Conservation (phyloP, 805 yeast genomes). For the Debaryomyces hansenii region DNA sequence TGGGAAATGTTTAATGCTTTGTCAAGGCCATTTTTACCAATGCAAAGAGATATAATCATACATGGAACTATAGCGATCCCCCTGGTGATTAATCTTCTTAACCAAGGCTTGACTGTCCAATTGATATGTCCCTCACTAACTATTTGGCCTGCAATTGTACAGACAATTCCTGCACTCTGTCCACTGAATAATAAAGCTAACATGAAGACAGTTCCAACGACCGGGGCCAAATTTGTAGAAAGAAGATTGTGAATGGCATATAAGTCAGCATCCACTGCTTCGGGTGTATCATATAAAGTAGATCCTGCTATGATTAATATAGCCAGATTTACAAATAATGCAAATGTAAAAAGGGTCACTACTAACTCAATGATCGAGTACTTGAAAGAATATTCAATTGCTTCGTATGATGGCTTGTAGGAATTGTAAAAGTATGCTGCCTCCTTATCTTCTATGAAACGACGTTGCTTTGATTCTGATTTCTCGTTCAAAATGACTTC, state of each 20-base stretch:
- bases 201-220: conserved; percentile 83
- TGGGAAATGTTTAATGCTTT: conserved; percentile 82
- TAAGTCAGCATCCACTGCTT: conserved; percentile 78
- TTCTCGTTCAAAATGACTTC: conserved; percentile 9
- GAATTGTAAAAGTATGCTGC: conserved; percentile 32
- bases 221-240: conserved; percentile 59
- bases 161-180: conserved; percentile 87
- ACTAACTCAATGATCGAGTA: conserved; percentile 73
- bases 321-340: conserved; percentile 83
- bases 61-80: conserved; percentile 81
- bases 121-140: conserved; percentile 88
- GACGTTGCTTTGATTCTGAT: conserved; percentile 4
- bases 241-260: conserved; percentile 73
- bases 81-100: conserved; percentile 76
- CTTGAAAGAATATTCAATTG: conserved; percentile 69
- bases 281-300: conserved; percentile 67
- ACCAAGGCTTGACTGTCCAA: conserved; percentile 81
- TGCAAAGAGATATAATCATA: conserved; percentile 62
- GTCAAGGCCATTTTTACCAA: conserved; percentile 73
- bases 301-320: conserved; percentile 82
- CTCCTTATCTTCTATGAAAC: conserved; percentile 15
- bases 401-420: conserved; percentile 71
- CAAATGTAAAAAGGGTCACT: conserved; percentile 72
- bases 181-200: conserved; percentile 83
- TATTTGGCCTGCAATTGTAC: conserved; percentile 91